Percentiles rank a stretch among this genome's conserved stretches.
Conservation (phyloP, 2,329 filamentous ascomycete species). For the Cytospora paraplurivora region DNA sequence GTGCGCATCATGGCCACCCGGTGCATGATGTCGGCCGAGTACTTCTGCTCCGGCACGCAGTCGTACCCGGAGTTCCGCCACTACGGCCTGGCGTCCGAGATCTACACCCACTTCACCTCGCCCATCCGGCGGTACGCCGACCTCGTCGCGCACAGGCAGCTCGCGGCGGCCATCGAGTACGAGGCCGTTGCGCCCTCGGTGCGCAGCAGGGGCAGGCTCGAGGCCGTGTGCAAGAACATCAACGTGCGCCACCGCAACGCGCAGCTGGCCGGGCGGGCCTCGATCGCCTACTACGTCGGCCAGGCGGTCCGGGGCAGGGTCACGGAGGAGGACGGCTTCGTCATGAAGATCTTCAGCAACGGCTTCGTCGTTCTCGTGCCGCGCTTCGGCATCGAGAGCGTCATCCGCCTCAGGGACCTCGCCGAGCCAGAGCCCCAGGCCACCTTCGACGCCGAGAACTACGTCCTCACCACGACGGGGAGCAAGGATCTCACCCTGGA, state of each 20-base stretch:
- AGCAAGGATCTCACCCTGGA: slow-evolving; percentile 65
- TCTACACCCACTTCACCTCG: slow-evolving; percentile 98
- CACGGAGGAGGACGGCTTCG: slow-evolving; percentile 85
- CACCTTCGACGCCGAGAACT: slow-evolving; percentile 83
- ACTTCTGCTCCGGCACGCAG: slow-evolving; percentile 94
- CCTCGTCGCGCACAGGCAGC: slow-evolving; percentile 88
- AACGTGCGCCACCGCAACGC: slow-evolving; percentile 97
- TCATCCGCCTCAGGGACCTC: slow-evolving; percentile 85
- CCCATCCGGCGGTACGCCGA: slow-evolving; percentile 98
- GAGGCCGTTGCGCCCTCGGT: slow-evolving; percentile 80
- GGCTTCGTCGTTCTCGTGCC: slow-evolving; percentile 97
- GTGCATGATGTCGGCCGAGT: slow-evolving; percentile 99
- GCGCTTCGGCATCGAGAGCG: slow-evolving; percentile 89
- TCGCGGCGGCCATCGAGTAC: slow-evolving; percentile 94
- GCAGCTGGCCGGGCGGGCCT: slow-evolving; percentile 90
- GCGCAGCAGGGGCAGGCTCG: slow-evolving; percentile 80
- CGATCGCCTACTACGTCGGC: slow-evolving; percentile 96
- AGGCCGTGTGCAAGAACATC: slow-evolving; percentile 97
- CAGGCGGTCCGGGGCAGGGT: slow-evolving; percentile 83
- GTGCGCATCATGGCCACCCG: slow-evolving; percentile 96
- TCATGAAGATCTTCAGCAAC: slow-evolving; percentile 97
- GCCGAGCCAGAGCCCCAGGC: slow-evolving; percentile 76
- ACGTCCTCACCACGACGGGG: slow-evolving; percentile 66
- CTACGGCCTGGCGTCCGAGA: slow-evolving; percentile 93
- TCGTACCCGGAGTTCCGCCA: slow-evolving; percentile 93